Conservation (phyloP, 1,139 yeast genomes). For the Debaryomycetaceae sp. region DNA sequence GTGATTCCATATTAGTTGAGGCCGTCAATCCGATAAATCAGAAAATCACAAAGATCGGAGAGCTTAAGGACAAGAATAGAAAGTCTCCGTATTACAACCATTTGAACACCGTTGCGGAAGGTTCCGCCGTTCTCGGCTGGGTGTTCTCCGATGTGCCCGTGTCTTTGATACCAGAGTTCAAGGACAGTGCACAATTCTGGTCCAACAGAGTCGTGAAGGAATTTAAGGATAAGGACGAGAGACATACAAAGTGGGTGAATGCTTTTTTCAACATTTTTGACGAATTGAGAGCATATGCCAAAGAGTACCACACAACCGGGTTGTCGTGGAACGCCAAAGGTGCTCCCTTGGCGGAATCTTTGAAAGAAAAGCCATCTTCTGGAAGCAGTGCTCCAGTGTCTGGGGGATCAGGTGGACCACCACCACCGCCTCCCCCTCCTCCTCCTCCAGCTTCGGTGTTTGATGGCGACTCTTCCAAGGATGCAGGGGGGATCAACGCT, state of each 20-base stretch:
- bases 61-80: constrained; percentile 72
- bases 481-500: constrained; percentile 68
- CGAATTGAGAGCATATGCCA: constrained; percentile 67
- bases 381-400: constrained; percentile 2
- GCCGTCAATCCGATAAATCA: constrained; percentile 69
- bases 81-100: constrained; percentile 63
- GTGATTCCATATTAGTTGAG: constrained; percentile 52
- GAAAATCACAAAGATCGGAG: constrained; percentile 53
- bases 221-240: constrained; percentile 62
- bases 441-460: constrained; percentile 70
- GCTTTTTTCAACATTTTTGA: constrained; percentile 60
- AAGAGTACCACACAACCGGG: constrained; percentile 78
- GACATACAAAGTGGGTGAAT: constrained; percentile 79
- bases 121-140: constrained; percentile 91
- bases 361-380: constrained; percentile 17
- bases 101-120: constrained; percentile 82
- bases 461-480: constrained; percentile 27
- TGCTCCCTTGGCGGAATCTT: constrained; percentile 39
- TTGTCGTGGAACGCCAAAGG: constrained; percentile 67
- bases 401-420: constrained; percentile 25
- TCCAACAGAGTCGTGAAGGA: constrained; percentile 87
- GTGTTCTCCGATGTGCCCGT: constrained; percentile 69
- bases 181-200: constrained; percentile 93
- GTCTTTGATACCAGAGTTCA: constrained; percentile 73
- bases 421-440: constrained; percentile 69